These are phyloP conservation scores for Fragaria nilgerrensis DNA, from an alignment of 306 rosid species.

Conservation along the genomic window DNA sequence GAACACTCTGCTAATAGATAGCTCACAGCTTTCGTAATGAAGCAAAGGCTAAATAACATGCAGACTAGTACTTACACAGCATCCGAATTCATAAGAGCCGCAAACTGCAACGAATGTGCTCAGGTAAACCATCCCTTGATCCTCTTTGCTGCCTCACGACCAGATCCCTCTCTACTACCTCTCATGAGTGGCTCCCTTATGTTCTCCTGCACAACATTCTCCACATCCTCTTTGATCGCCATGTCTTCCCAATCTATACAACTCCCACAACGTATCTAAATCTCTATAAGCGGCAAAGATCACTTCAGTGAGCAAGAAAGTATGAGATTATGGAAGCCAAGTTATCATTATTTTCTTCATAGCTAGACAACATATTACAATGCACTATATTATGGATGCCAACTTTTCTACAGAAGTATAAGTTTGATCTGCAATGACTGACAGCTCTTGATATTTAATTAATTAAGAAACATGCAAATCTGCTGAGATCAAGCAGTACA, in stretches of 20 bases:
- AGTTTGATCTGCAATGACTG: not conserved
- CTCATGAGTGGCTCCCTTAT: constrained; percentile 43
- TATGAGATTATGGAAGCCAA: constrained; percentile 11
- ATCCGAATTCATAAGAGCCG: constrained; percentile 83
- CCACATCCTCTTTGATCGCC: constrained; percentile 56
- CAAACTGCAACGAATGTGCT: constrained; percentile 75
- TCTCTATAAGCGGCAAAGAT: constrained; percentile 8
- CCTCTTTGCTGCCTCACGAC: constrained; percentile 29
- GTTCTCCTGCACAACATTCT: constrained; percentile 40
- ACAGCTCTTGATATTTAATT: not conserved
- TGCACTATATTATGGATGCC: not conserved
- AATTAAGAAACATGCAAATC: not conserved
- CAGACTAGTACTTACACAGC: constrained; percentile 53
- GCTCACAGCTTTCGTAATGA: not conserved
- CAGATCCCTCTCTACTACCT: constrained; percentile 24
- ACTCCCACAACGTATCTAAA: not conserved
- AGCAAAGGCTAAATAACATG: not conserved
- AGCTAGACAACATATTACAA: not conserved
- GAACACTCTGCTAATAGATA: not conserved
- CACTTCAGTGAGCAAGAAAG: constrained; percentile 14
- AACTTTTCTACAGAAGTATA: not conserved
- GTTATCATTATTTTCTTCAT: not conserved
- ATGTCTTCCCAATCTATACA: constrained; percentile 29
- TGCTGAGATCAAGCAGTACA: not conserved
- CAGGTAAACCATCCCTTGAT: constrained; percentile 89